phyloP scores from a whole-genome alignment of 176 grass and related monocot species.

The Carex myosuroides region DNA sequence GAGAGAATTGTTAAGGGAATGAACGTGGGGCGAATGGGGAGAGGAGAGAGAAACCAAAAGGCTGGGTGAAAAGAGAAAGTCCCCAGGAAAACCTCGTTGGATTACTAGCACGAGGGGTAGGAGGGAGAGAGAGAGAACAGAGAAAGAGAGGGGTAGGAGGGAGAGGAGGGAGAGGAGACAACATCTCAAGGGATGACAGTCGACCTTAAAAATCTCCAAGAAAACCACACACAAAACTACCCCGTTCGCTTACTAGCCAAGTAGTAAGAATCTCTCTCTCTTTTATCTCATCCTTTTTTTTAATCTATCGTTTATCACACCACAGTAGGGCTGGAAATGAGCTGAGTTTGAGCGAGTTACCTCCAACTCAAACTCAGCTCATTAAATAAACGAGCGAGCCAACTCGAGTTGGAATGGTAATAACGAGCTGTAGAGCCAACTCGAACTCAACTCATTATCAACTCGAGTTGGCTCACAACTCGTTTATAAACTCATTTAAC shows the following conservation, averaged over 20 bases:
- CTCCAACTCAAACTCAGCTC: too few relatives aligned
- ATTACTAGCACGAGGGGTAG: too few relatives aligned
- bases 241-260: not conserved
- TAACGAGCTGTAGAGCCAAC: too few relatives aligned
- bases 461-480: too few relatives aligned
- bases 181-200: slow-evolving; percentile 26
- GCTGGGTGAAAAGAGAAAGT: not conserved
- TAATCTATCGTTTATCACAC: slow-evolving; percentile 1
- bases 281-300: not conserved
- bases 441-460: too few relatives aligned
- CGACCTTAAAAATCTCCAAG: slow-evolving; percentile 41
- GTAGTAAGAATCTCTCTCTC: slow-evolving; percentile 1
- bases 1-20: slow-evolving; percentile 23
- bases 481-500: too few relatives aligned
- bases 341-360: too few relatives aligned
- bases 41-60: slow-evolving; percentile 10
- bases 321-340: too few relatives aligned
- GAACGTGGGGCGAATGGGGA: slow-evolving; percentile 4
- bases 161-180: slow-evolving; percentile 1
- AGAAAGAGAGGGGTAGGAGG: not conserved
- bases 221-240: slow-evolving; percentile 25
- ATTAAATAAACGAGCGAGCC: too few relatives aligned
- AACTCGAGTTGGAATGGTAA: too few relatives aligned
- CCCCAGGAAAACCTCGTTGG: too few relatives aligned
- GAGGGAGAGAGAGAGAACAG: not conserved